These are phyloP conservation scores for Lodderomyces jiufengensis DNA, from an alignment of 1,139 yeast genomes.

Conservation along the genomic window DNA sequence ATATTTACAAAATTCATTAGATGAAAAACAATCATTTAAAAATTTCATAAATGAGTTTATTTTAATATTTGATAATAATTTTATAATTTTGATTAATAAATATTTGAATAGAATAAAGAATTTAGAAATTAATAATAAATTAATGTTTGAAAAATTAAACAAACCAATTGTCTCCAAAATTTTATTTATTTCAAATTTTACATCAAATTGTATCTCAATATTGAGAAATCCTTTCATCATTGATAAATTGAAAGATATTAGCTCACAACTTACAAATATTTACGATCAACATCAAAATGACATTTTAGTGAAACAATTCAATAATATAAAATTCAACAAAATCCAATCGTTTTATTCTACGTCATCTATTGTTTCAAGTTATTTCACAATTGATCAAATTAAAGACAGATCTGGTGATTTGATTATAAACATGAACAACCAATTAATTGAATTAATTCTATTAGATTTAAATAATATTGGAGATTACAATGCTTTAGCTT, in stretches of 20 bases:
- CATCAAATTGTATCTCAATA: constrained; percentile 16
- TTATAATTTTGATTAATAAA: no score
- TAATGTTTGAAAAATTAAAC: no score
- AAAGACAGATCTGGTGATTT: constrained; percentile 27
- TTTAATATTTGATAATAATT: constrained; percentile 18
- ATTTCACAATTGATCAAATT: constrained; percentile 36
- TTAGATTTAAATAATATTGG: constrained; percentile 25
- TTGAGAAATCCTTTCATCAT: constrained; percentile 41
- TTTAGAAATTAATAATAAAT: no score
- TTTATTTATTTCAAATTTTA: no score
- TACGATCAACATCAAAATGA: constrained; percentile 18
- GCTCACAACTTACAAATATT: constrained; percentile 18
- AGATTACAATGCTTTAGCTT: constrained; percentile 36
- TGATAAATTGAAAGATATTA: constrained; percentile 26
- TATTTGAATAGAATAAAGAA: no score
- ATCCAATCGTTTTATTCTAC: constrained; percentile 28
- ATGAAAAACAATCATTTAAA: constrained; percentile 30
- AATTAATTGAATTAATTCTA: constrained; percentile 29
- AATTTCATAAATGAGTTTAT: constrained; percentile 38
- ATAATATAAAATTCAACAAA: constrained; percentile 34
- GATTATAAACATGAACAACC: constrained; percentile 12
- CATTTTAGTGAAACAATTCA: constrained; percentile 21
- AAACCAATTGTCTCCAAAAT: no score
- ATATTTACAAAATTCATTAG: constrained; percentile 1
- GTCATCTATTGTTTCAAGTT: constrained; percentile 31